Base-by-base conservation (phyloP, 1,284 basidiomycete species). In the Fomitopsis palustris region DNA sequence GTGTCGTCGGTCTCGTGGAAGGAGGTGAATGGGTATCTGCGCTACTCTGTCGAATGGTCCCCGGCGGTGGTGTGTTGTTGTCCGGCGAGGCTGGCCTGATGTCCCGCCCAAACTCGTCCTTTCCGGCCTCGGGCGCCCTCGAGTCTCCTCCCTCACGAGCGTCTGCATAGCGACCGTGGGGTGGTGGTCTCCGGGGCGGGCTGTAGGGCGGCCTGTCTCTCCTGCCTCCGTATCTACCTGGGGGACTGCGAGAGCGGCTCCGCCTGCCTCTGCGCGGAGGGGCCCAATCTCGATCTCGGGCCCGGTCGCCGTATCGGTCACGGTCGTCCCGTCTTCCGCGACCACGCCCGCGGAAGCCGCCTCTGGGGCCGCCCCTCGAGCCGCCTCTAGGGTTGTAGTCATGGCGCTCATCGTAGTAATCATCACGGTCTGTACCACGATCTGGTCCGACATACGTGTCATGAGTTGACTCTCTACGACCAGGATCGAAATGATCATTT, bases 81-180 rank as follows among this genome's bases (percentile, higher is more conserved):
- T 72, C 72, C 54, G 76, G 64, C 55, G 75, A 73, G 33, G 75
- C 68, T 60, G 79, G 75, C 67, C 90, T 80, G 67, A 90, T 80
- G 70, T 92, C 90, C 67, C 90, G 82, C 65, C 90, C 90, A 72
- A 92, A 92, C 72, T 92, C 90, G 78, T 92, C 89, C 72, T 84
- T 89, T 61, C 76, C 82, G 33, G 73, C 61, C 61, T 59, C 66
- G 56, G 63, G 62, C 21, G 62, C 54, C 41, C 53, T 33, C 23
- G 54, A 42, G 6, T 56, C 56, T 51, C 58, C 42, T 51, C 55
- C 58, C 56, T 54, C 19, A 55, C 42, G 17, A 47, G 56, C 43
- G 47, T 60, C 21, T 55, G 41, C 60, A 57, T 66, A 62, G 53
- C 57, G 65, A 58, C 61, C 64, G 29, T 63, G 29, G 57, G 67